A percentile compares a stretch with the other conserved stretches of the same genome.
Evolutionary conservation across 2,329 filamentous ascomycete genomes (phyloP).

Genomic region (Cytospora piceae): DNA sequence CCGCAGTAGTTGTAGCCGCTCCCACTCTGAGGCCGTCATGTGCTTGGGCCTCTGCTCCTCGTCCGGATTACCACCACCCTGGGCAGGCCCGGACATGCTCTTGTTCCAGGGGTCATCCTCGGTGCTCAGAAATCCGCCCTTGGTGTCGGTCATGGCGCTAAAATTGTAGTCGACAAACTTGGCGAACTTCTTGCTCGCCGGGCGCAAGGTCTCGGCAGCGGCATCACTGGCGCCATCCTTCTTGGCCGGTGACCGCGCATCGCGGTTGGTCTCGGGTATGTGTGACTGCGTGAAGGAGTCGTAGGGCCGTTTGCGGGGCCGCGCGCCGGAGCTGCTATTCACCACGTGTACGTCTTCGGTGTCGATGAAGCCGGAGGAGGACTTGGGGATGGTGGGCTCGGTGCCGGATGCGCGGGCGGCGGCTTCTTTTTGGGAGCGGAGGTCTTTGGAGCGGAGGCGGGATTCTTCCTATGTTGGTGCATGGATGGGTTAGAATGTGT

Average conservation of each 20-base stretch:
- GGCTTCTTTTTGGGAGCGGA: slow-evolving; percentile 73
- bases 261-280: slow-evolving; percentile 65
- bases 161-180: slow-evolving; percentile 98
- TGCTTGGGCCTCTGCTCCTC: slow-evolving; percentile 74
- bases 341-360: slow-evolving; percentile 65
- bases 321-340: slow-evolving; percentile 38
- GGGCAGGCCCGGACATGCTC: slow-evolving; percentile 63
- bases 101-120: slow-evolving; percentile 92
- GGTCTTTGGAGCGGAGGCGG: slow-evolving; percentile 84
- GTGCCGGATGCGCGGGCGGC: slow-evolving; percentile 54
- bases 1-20: slow-evolving; percentile 74
- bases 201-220: slow-evolving; percentile 57
- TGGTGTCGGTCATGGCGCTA: slow-evolving; percentile 96
- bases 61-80: slow-evolving; percentile 36
- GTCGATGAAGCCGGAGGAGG: slow-evolving; percentile 72
- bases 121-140: slow-evolving; percentile 88
- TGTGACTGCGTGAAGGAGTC: slow-evolving; percentile 61
- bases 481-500: slow-evolving; percentile 25
- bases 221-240: slow-evolving; percentile 35
- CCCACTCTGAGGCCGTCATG: slow-evolving; percentile 93
- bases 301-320: slow-evolving; percentile 72
- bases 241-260: slow-evolving; percentile 61
- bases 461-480: slow-evolving; percentile 71
- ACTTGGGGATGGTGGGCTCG: slow-evolving; percentile 49
- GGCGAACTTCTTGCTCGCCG: slow-evolving; percentile 79